Percentiles rank a stretch among this genome's conserved stretches.
Evolutionary conservation across 345 rosid genomes (phyloP).

Genomic region (Gynandropsis gynandra): DNA sequence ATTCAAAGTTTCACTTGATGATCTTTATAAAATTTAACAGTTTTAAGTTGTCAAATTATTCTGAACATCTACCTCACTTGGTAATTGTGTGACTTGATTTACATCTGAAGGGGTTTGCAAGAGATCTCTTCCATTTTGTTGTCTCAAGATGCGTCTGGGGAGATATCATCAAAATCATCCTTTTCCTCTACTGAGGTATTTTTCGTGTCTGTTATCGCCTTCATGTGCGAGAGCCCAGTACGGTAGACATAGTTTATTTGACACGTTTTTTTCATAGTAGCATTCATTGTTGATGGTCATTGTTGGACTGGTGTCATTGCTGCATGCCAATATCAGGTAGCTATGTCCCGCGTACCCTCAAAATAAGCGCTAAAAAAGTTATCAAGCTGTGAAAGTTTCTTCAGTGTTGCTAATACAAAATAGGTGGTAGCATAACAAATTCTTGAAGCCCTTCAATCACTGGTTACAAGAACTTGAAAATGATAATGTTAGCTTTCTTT

Average conservation of each 20-base stretch:
- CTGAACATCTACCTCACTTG: conserved; percentile 11
- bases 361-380: not conserved
- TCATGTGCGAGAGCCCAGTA: conserved; percentile 17
- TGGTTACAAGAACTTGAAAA: not conserved
- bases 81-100: conserved; percentile 20
- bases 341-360: too few relatives aligned
- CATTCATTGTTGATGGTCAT: conserved; percentile 7
- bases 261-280: conserved; percentile 6
- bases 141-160: conserved; percentile 33
- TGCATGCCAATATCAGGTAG: too few relatives aligned
- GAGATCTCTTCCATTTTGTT: conserved; percentile 44
- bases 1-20: not conserved
- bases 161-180: conserved; percentile 33
- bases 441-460: conserved; percentile 10
- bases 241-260: conserved; percentile 8
- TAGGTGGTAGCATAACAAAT: too few relatives aligned
- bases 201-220: conserved; percentile 10
- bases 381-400: not conserved
- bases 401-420: conserved; percentile 4
- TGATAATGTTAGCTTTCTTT: conserved; percentile 11
- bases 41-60: conserved; percentile 13
- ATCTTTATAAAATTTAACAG: conserved; percentile 5
- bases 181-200: conserved; percentile 36
- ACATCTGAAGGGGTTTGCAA: conserved; percentile 68
- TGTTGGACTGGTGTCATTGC: conserved; percentile 10